These are phyloP conservation scores for Kwoniella shivajii DNA, from an alignment of 1,284 basidiomycete genomes.

Conservation along the genomic window DNA sequence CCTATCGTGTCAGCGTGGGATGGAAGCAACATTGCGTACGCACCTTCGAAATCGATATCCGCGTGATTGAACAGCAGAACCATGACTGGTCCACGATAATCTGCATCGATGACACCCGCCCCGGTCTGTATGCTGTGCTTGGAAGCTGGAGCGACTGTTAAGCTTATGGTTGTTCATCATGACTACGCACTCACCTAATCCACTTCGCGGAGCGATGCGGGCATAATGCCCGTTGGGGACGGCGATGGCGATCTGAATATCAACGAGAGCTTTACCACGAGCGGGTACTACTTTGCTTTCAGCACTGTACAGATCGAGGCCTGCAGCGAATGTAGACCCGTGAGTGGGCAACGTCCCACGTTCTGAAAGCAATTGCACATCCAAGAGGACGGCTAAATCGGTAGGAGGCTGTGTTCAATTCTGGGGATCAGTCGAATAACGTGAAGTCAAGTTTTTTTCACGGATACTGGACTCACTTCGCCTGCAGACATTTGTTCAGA, in stretches of 20 bases:
- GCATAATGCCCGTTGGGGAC: conserved; percentile 93
- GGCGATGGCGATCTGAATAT: conserved; percentile 88
- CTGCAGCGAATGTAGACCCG: conserved; percentile 82
- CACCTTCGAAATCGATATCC: conserved; percentile 83
- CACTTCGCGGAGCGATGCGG: conserved; percentile 90
- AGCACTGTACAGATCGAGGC: conserved; percentile 92
- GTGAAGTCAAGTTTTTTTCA: no score
- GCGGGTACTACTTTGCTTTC: conserved; percentile 78
- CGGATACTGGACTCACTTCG: neutral
- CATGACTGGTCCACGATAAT: conserved; percentile 89
- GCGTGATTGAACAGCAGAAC: conserved; percentile 94
- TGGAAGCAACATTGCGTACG: conserved; percentile 33
- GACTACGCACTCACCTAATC: conserved; percentile 67
- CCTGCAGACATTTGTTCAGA: conserved; percentile 7
- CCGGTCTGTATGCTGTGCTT: conserved; percentile 98
- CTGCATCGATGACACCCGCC: conserved; percentile 93
- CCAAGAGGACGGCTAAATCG: conserved; percentile 11
- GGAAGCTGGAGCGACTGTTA: conserved; percentile 62
- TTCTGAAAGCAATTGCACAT: conserved; percentile 68
- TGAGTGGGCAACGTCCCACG: conserved; percentile 84
- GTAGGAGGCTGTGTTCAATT: neutral
- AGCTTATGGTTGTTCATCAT: neutral
- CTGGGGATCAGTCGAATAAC: no score
- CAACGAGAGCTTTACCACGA: conserved; percentile 81
- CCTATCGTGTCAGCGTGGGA: neutral